Base-by-base conservation (phyloP, 441 rosid species). In the Codiaeum variegatum region DNA sequence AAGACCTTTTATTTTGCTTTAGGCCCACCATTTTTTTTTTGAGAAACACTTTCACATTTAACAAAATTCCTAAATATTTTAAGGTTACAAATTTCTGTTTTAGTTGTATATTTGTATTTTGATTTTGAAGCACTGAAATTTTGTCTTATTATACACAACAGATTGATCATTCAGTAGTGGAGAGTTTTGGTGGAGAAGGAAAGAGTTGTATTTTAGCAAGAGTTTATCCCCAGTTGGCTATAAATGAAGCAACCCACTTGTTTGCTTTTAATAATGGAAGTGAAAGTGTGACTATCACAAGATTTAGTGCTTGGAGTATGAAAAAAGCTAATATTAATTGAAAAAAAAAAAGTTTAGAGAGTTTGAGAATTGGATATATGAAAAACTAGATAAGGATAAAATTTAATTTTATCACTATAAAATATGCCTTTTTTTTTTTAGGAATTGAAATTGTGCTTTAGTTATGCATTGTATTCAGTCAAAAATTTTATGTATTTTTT, bases 101-200 rank as follows among this genome's bases (percentile, higher is more conserved):
- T 1, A 1, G 31, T 28, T 3, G 34, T n/a, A 51, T 36, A 3
- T 32, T 54, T 18, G 34, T 52, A 55, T 72, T 8, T 29, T 42
- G 40, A 67, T 44, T 46, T 40, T n/a, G n/a, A n/a, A n/a, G n/a
- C 34, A 34, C 34, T 9, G 28, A 9, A n/a, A 12, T 13, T 60
- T 46, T 38, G 40, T 58, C 4, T 19, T 68, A 2, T 42, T 65
- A 28, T 70, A 3, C 34, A 65, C 80, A 89, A 65, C 80, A 89
- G 92, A 90, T 90, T 62, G 98, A 93, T 73, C 92, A 82, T 69
- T 91, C 97, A 3, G 74, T 90, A 71, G 93, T 90, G 67, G 98
- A 93, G 83, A 90, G 94, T 81, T 93, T 90, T 62, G 94, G 88
- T 21, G 94, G 87, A 16, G 59, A 56, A 21, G 94, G 98, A 21